Conservation (phyloP, 2,329 filamentous ascomycete species). For the Exophiala alcalophila region DNA sequence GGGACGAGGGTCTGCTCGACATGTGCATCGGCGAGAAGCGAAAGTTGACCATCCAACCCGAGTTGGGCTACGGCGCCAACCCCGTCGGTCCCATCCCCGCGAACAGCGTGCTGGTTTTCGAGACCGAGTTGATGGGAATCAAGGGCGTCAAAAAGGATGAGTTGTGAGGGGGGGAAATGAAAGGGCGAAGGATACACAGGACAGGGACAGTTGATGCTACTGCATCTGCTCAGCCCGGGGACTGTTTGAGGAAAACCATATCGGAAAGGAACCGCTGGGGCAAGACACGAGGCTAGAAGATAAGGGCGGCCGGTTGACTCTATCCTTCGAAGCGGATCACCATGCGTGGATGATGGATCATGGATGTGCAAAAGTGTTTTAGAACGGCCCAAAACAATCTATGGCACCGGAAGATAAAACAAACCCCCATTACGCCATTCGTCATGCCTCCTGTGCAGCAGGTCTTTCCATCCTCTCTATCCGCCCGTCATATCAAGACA, state of each 20-base stretch:
- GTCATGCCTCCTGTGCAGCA: too few relatives aligned
- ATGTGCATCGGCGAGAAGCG: slow-evolving; percentile 97
- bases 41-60: slow-evolving; percentile 84
- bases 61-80: slow-evolving; percentile 75
- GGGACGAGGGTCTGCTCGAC: slow-evolving; percentile 84
- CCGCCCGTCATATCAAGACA: slow-evolving; percentile 22
- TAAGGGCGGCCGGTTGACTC: too few relatives aligned
- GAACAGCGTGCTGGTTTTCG: slow-evolving; percentile 80
- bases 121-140: slow-evolving; percentile 86
- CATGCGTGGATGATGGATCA: too few relatives aligned
- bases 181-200: too few relatives aligned
- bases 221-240: neutral
- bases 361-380: neutral
- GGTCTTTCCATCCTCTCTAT: too few relatives aligned
- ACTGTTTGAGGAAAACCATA: too few relatives aligned
- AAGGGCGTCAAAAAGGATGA: slow-evolving; percentile 55
- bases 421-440: too few relatives aligned
- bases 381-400: too few relatives aligned
- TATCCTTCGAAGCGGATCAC: too few relatives aligned
- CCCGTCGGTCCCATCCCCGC: slow-evolving; percentile 78
- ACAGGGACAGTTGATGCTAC: too few relatives aligned
- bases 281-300: neutral
- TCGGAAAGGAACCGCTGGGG: neutral
- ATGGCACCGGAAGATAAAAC: too few relatives aligned
- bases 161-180: slow-evolving; percentile 39